Evolutionary conservation across 257 asterid species (phyloP), one percentile per base, ranked within the genome.

Genomic region (Gynochthodes officinalis): DNA sequence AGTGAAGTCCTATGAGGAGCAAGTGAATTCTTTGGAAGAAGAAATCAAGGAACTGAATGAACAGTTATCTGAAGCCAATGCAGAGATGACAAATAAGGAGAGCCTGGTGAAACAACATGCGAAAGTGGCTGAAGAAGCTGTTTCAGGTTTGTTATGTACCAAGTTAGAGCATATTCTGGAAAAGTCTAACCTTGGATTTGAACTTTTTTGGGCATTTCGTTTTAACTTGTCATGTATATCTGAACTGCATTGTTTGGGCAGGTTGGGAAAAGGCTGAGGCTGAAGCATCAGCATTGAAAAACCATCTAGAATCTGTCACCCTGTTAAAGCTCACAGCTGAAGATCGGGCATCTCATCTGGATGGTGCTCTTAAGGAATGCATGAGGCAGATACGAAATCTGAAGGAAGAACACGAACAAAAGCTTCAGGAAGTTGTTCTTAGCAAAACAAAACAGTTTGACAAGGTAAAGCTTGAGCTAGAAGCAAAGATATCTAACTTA

Each of bases 241-340:
- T n/a, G 64, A 42, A 67, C 8, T 61, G 62, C 35, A 10, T 59
- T 76, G 53, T 72, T 39, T 84, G 85, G 40, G 55, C 92, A 95
- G 99, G 99, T 78, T 95, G 99, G 99, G 99, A 95, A 74, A 95
- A 95, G 76, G 99, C 99, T 14, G 98, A 95, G 82, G 90, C 97
- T 19, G 99, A 95, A 85, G 91, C 99, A 9, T 89, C 95, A 19
- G 81, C 92, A 43, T 76, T 95, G 78, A 92, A 92, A 81, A 90
- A 75, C 82, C 96, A 90, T 77, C 86, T 95, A 59, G 98, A 95
- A 79, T 92, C 99, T 4, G 97, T 95, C 76, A 92, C 99, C 3
- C 86, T 95, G 72, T 84, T 89, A 64, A 92, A 95, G 86, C 92
- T 92, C 43, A 92, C 97, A 11, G 98, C 99, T 43, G 99, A 95